Evolutionary conservation across 306 rosid genomes (phyloP).

Genomic region (Vachellia pachyceras): DNA sequence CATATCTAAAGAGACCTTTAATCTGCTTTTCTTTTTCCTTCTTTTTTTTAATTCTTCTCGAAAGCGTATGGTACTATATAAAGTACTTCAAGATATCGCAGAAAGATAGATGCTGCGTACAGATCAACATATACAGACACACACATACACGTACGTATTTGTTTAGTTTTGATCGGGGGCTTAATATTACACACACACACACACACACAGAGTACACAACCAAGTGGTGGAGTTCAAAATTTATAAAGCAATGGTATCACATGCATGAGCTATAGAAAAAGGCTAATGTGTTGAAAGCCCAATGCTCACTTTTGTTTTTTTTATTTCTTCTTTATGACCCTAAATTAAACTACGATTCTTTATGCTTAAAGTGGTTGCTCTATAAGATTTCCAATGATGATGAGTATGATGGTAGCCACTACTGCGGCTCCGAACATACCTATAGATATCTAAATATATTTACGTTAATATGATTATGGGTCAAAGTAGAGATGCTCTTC

Average conservation of each 20-base stretch:
- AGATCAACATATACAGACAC: background rate
- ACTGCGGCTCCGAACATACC: slow-evolving; percentile 41
- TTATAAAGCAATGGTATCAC: background rate
- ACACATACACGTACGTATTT: background rate
- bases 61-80: background rate
- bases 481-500: slow-evolving; percentile 42
- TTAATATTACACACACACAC: background rate
- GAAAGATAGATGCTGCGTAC: slow-evolving; percentile 6
- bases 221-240: background rate
- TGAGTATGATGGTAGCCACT: slow-evolving; percentile 48
- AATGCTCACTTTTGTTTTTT: slow-evolving; percentile 7
- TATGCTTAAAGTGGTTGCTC: slow-evolving; percentile 43
- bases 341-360: slow-evolving; percentile 24
- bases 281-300: slow-evolving; percentile 10
- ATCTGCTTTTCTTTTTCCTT: background rate
- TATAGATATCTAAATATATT: background rate
- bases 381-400: slow-evolving; percentile 57
- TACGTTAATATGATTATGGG: slow-evolving; percentile 34
- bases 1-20: slow-evolving; percentile 26
- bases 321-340: slow-evolving; percentile 27
- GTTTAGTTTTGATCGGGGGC: background rate
- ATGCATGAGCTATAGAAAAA: slow-evolving; percentile 25
- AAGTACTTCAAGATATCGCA: slow-evolving; percentile 15
- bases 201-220: background rate
- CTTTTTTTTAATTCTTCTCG: too few species aligned